phyloP scores from a whole-genome alignment of 1,139 yeast species.

The Pichia sp. region DNA sequence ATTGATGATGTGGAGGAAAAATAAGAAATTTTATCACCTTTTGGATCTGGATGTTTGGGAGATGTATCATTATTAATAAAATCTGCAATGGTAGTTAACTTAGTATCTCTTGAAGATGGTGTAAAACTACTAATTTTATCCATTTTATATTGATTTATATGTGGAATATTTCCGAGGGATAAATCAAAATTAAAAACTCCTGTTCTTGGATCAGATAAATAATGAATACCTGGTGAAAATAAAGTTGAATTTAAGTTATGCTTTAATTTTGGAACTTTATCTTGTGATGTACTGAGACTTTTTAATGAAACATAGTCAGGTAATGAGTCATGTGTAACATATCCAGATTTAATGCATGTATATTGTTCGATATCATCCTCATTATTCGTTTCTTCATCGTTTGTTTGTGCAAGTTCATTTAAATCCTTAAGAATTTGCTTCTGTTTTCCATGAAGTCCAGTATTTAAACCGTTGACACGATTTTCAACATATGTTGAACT shows the following conservation, averaged over 20 bases:
- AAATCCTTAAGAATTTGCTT: background rate
- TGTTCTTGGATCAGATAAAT: conserved; percentile 69
- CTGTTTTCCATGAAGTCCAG: conserved; percentile 12
- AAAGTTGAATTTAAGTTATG: conserved; percentile 64
- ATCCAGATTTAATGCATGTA: conserved; percentile 3
- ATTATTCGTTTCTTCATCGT: background rate
- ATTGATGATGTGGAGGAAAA: conserved; percentile 84
- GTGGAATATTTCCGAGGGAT: conserved; percentile 52
- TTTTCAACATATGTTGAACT: background rate
- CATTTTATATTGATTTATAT: conserved; percentile 65
- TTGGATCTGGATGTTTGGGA: conserved; percentile 13
- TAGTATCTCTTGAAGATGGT: conserved; percentile 60
- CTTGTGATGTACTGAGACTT: conserved; percentile 12
- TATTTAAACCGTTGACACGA: no score
- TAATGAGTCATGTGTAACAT: background rate
- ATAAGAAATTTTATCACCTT: conserved; percentile 33
- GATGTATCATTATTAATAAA: conserved; percentile 19
- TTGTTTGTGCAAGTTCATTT: background rate
- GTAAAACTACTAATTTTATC: conserved; percentile 48
- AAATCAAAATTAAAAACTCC: conserved; percentile 66
- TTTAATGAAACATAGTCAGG: conserved; percentile 19
- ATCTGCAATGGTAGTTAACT: conserved; percentile 48
- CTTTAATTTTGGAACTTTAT: conserved; percentile 41
- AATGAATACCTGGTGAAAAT: conserved; percentile 81
- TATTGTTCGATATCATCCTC: conserved; percentile 1